Evolutionary conservation across 441 rosid genomes (phyloP), one percentile per base, ranked within the genome.

Genomic region (Gossypium aridum): DNA sequence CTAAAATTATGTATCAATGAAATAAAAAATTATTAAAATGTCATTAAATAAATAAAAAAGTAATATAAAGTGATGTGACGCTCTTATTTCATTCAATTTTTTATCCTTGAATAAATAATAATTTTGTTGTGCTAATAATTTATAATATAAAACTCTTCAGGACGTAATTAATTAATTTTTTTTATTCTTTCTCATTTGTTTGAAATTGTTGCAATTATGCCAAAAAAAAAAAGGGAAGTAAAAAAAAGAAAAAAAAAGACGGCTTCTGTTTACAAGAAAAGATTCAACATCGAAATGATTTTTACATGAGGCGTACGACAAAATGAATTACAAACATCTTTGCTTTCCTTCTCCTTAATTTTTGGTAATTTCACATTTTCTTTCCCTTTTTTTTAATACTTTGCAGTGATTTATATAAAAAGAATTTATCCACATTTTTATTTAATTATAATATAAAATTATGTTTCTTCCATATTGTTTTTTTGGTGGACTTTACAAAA

Each of bases 291-390:
- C 7, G 16, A 31, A 69, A 72, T 56, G 37, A 63, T 39, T 43
- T 31, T 53, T 54, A 14, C 0, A 63, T 31, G 63, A 22, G 43
- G 57, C 59, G 10, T 54, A 54, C 39, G 39, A 77, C 45, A 43
- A 43, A 5, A 22, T 31, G 66, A 22, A 17, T 12, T 12, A 34
- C 19, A 22, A 37, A 23, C 8, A 67, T 47, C 57, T 68, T 68
- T 39, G 43, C 7, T 47, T 23, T 22, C 31, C 31, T 1, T 22
- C 62, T 57, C 62, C 62, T 3, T 57, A 22, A 57, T 57, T 57
- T 57, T 71, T 78, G 77, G 81, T 64, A 39, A 43, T 61, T 37
- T 28, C 26, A 16, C 73, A 3, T 28, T 69, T 51, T 64, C 54
- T 13, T 6, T 4, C 1, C 20, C n/a, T 20, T 43, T 16, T 14